These are phyloP conservation scores for Brettanomyces anomalus DNA, from an alignment of 805 yeast genomes.

Conservation along the genomic window DNA sequence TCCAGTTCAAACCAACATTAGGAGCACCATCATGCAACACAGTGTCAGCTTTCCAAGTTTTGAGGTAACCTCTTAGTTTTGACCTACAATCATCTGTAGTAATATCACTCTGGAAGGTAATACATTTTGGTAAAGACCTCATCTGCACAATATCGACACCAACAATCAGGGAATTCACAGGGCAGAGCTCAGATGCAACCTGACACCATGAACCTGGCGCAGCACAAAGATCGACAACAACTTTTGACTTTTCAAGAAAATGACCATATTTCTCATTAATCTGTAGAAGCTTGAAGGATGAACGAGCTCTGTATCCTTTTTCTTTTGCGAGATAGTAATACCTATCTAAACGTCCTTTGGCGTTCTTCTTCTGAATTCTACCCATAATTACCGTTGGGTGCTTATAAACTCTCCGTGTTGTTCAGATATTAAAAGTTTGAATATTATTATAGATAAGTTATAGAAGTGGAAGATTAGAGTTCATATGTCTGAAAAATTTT, in stretches of 20 bases:
- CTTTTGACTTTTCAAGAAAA: slow-evolving; percentile 88
- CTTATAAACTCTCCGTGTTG: no score
- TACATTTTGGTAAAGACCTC: slow-evolving; percentile 90
- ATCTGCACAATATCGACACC: slow-evolving; percentile 99
- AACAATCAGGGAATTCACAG: slow-evolving; percentile 83
- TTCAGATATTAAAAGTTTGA: no score
- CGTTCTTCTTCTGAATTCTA: slow-evolving; percentile 91
- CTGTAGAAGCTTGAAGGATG: slow-evolving; percentile 91
- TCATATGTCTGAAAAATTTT: neutral
- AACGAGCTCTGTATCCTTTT: slow-evolving; percentile 98
- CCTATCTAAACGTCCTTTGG: slow-evolving; percentile 98
- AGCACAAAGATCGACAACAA: slow-evolving; percentile 95
- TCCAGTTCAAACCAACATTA: slow-evolving; percentile 99
- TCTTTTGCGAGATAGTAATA: slow-evolving; percentile 96
- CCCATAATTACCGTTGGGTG: slow-evolving; percentile 16
- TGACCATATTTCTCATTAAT: slow-evolving; percentile 96
- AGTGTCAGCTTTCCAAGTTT: slow-evolving; percentile 98
- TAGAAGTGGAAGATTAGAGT: no score
- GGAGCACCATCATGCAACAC: slow-evolving; percentile 99
- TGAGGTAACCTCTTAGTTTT: slow-evolving; percentile 87
- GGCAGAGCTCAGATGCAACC: slow-evolving; percentile 91
- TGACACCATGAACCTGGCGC: slow-evolving; percentile 99
- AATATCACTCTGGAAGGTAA: slow-evolving; percentile 92
- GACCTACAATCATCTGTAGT: slow-evolving; percentile 98
- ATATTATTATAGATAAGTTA: no score